Evolutionary conservation across 2,329 filamentous ascomycete genomes (phyloP).

Genomic region (Arthrocladium fulminans): DNA sequence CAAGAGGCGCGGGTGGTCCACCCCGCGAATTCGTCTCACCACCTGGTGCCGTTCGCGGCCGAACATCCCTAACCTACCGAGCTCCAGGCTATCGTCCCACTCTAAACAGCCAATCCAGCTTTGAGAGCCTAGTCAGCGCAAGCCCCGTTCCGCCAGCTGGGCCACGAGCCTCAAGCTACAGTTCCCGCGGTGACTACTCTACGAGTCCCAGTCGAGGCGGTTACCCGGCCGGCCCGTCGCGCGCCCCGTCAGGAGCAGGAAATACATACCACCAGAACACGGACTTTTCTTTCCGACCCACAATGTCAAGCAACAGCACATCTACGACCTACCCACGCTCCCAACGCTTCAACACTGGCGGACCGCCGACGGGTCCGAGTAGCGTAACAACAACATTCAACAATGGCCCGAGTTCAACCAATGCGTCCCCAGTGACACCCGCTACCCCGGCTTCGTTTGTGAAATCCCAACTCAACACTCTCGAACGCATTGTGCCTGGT

Average conservation of each 20-base stretch:
- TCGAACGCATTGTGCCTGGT: constrained; percentile 32
- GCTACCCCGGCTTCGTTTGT: constrained; percentile 3
- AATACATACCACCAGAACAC: constrained; percentile 21
- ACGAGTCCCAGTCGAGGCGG: constrained; percentile 1
- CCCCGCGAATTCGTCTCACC: constrained; percentile 26
- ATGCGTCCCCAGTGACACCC: constrained; percentile 9
- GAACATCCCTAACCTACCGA: constrained; percentile 25
- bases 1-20: constrained; percentile 32
- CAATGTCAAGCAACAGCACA: constrained; percentile 30
- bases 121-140: constrained; percentile 1
- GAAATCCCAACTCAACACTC: constrained; percentile 28
- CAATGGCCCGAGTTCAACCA: constrained; percentile 14
- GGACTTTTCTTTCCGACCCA: constrained; percentile 28
- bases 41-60: constrained; percentile 25
- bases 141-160: constrained; percentile 12
- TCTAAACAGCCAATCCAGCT: constrained; percentile 1
- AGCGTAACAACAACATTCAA: constrained; percentile 16
- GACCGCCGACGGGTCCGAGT: not conserved
- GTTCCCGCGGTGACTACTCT: constrained; percentile 8
- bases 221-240: constrained; percentile 1
- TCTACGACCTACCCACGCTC: constrained; percentile 31
- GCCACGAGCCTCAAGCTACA: constrained; percentile 6
- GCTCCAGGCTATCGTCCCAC: constrained; percentile 22
- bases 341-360: constrained; percentile 32
- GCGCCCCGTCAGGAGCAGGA: constrained; percentile 23